Percentiles rank a stretch among this genome's conserved stretches.
Conservation (phyloP, 106 monocot species). For the Iris macrosiphon region DNA sequence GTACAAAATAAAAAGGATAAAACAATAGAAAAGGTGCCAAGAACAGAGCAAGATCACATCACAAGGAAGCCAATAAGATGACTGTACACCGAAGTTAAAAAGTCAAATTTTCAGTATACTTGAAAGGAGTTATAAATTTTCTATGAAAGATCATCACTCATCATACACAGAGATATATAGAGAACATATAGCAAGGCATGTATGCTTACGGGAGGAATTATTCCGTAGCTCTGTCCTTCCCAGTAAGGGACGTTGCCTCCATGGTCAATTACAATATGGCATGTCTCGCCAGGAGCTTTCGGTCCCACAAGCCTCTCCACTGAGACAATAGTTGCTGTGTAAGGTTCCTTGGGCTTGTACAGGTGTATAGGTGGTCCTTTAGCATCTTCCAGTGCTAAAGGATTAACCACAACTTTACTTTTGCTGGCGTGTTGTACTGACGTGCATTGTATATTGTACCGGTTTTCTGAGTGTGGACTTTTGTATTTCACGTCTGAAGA, state of each 20-base stretch:
- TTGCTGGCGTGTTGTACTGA: slow-evolving; percentile 64
- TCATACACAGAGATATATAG: too few relatives aligned
- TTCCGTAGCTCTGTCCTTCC: slow-evolving; percentile 97
- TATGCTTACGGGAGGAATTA: slow-evolving; percentile 88
- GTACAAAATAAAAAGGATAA: too few relatives aligned
- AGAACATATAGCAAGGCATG: too few relatives aligned
- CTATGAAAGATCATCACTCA: too few relatives aligned
- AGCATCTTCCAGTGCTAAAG: slow-evolving; percentile 69
- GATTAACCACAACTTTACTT: slow-evolving; percentile 69
- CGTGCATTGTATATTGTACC: slow-evolving; percentile 36
- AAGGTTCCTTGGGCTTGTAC: slow-evolving; percentile 83
- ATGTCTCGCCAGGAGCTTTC: slow-evolving; percentile 96
- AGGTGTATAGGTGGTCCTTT: slow-evolving; percentile 84
- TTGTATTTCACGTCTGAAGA: slow-evolving; percentile 29
- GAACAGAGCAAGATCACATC: too few relatives aligned
- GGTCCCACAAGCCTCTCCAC: slow-evolving; percentile 97
- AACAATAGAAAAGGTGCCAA: too few relatives aligned
- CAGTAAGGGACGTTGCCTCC: slow-evolving; percentile 93
- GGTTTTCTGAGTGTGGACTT: slow-evolving; percentile 19
- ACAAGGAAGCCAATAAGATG: too few relatives aligned
- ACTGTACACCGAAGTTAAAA: too few relatives aligned
- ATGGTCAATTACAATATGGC: slow-evolving; percentile 99
- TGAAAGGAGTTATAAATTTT: too few relatives aligned
- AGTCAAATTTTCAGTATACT: too few relatives aligned
- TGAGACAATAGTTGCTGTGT: slow-evolving; percentile 87